These are phyloP conservation scores for Ampelocalamus luodianensis DNA, from an alignment of 176 grass and related monocot genomes.

Conservation along the genomic window DNA sequence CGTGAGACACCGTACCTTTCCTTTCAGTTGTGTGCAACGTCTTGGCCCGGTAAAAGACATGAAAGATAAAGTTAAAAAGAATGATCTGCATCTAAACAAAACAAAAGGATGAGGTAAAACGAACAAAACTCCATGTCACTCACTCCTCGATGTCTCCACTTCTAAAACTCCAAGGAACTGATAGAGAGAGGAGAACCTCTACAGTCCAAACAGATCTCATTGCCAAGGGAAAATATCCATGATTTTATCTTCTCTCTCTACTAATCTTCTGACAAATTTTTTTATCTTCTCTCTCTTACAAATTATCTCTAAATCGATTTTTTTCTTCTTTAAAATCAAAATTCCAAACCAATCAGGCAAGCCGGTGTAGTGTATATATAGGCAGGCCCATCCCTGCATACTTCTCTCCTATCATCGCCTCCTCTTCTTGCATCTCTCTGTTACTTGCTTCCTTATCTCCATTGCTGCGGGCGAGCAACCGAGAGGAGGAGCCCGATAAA, in stretches of 20 bases:
- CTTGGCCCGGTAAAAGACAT: too few relatives aligned
- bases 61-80: too few relatives aligned
- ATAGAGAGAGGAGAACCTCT: background rate
- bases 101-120: too few relatives aligned
- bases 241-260: background rate
- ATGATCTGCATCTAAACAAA: too few relatives aligned
- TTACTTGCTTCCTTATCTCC: slow-evolving; percentile 1
- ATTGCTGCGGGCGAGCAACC: background rate
- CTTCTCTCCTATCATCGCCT: background rate
- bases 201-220: slow-evolving; percentile 23
- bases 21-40: too few relatives aligned
- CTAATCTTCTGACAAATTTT: background rate
- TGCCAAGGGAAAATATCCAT: background rate
- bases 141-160: too few relatives aligned
- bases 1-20: too few relatives aligned
- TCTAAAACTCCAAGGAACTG: too few relatives aligned
- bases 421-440: background rate
- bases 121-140: too few relatives aligned
- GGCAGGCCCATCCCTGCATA: background rate
- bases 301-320: background rate
- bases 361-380: background rate
- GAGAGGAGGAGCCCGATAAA: background rate
- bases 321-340: too few relatives aligned
- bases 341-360: slow-evolving; percentile 3
- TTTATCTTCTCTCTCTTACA: background rate